Evolutionary conservation across 164 flowering plant species (phyloP).

Genomic region (Macadamia integrifolia): DNA sequence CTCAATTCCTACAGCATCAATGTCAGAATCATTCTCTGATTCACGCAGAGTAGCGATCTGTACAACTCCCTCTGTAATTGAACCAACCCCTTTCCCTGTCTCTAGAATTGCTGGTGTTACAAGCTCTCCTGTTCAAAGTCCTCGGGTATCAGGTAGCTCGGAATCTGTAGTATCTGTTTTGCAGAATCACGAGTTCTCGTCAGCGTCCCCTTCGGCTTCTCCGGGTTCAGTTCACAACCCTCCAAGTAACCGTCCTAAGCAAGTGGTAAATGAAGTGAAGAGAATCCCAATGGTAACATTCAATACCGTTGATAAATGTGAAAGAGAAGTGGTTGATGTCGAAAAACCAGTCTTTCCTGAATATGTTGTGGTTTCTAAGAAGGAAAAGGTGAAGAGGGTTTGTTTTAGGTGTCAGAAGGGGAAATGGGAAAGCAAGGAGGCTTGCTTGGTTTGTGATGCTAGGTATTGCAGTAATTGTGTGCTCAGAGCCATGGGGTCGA

Average conservation of each 20-base stretch:
- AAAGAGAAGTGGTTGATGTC: slow-evolving; percentile 34
- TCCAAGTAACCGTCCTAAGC: slow-evolving; percentile 26
- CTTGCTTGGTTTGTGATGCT: slow-evolving; percentile 82
- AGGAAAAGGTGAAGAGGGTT: slow-evolving; percentile 45
- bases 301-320: slow-evolving; percentile 54
- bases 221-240: slow-evolving; percentile 45
- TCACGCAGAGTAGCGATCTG: slow-evolving; percentile 25
- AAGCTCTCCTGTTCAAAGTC: slow-evolving; percentile 45
- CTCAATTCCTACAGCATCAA: slow-evolving; percentile 42
- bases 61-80: slow-evolving; percentile 39
- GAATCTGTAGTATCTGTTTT: slow-evolving; percentile 83
- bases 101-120: slow-evolving; percentile 54
- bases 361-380: slow-evolving; percentile 48
- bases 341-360: slow-evolving; percentile 44
- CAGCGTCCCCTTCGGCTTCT: slow-evolving; percentile 65
- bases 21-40: slow-evolving; percentile 40
- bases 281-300: slow-evolving; percentile 70
- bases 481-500: slow-evolving; percentile 98
- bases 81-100: slow-evolving; percentile 67
- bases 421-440: slow-evolving; percentile 89
- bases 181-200: slow-evolving; percentile 65
- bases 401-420: slow-evolving; percentile 81
- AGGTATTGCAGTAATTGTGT: slow-evolving; percentile 88
- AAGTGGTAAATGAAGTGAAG: slow-evolving; percentile 38
- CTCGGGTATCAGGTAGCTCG: slow-evolving; percentile 60